phyloP scores from a whole-genome alignment of 1,284 basidiomycete genomes.

The Apiotrichum mycotoxinovorans region DNA sequence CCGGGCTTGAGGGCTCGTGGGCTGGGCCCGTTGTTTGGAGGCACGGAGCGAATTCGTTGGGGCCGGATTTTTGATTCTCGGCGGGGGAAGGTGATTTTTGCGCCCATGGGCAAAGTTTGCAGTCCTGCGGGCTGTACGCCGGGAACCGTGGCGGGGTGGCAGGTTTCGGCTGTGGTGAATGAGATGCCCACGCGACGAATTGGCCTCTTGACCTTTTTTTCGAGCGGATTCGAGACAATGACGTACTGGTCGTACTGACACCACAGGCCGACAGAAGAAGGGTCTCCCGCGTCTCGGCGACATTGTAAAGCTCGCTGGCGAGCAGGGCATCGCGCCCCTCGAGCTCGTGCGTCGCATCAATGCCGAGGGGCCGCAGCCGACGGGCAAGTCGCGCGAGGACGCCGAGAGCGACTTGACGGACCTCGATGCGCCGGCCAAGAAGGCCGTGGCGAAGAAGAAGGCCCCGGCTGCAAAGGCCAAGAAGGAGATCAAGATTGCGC shows the following conservation, averaged over 20 bases:
- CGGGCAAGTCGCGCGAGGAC: not conserved
- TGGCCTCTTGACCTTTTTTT: not conserved
- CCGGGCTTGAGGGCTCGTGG: too few relatives aligned
- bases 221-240: not conserved
- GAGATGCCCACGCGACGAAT: too few relatives aligned
- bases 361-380: not conserved
- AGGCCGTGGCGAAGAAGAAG: conserved; percentile 11
- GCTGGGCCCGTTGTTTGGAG: too few relatives aligned
- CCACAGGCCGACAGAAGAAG: conserved; percentile 31
- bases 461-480: conserved; percentile 3
- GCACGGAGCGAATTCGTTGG: too few relatives aligned
- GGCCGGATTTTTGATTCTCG: too few relatives aligned
- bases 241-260: not conserved
- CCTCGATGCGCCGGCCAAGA: conserved; percentile 8
- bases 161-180: too few relatives aligned
- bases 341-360: conserved; percentile 11
- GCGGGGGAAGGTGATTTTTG: too few relatives aligned
- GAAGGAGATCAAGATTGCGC: conserved; percentile 1
- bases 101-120: too few relatives aligned
- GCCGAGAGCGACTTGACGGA: conserved; percentile 18
- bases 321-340: conserved; percentile 11
- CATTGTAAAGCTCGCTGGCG: conserved; percentile 18
- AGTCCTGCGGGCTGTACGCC: too few relatives aligned
- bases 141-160: too few relatives aligned
- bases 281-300: conserved; percentile 29